Evolutionary conservation across 768 basidiomycete genomes (phyloP).

Genomic region (Dioszegia crocea): DNA sequence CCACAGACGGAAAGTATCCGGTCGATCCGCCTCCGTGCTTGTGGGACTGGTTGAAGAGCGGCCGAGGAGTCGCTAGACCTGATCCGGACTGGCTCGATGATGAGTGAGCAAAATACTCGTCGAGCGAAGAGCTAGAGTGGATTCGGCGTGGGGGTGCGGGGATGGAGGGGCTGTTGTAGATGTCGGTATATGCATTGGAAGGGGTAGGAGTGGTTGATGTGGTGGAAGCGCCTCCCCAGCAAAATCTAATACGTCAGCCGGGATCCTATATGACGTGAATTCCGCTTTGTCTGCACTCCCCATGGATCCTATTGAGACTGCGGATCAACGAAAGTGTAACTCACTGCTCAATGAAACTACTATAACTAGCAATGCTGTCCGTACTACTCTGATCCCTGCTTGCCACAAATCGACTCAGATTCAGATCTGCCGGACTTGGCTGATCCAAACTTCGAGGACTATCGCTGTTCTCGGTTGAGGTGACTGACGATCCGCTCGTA

Average conservation of each 20-base stretch:
- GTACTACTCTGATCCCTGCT: neutral
- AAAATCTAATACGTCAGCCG: constrained; percentile 30
- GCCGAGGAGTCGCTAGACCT: constrained; percentile 1
- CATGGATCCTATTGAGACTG: too few relatives aligned
- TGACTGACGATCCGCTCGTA: constrained; percentile 1
- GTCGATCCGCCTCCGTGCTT: too few relatives aligned
- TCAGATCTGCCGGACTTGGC: constrained; percentile 9
- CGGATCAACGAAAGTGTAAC: constrained; percentile 19
- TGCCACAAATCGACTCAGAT: neutral
- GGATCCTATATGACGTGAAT: neutral
- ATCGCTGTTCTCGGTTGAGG: constrained; percentile 1
- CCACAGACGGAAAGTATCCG: too few relatives aligned
- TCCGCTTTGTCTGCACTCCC: neutral
- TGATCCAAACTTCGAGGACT: neutral
- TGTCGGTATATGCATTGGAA: constrained; percentile 10
- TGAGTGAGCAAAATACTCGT: constrained; percentile 15
- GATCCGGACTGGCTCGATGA: constrained; percentile 4
- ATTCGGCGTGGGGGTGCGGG: constrained; percentile 2
- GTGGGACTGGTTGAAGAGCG: neutral
- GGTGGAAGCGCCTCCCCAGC: constrained; percentile 40
- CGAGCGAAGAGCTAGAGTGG: constrained; percentile 6
- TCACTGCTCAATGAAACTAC: constrained; percentile 47
- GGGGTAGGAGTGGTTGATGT: neutral
- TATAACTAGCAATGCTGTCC: constrained; percentile 35
- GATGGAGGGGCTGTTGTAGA: neutral